phyloP scores from a whole-genome alignment of 2,329 filamentous ascomycete species.

The Epichloe hybrida region DNA sequence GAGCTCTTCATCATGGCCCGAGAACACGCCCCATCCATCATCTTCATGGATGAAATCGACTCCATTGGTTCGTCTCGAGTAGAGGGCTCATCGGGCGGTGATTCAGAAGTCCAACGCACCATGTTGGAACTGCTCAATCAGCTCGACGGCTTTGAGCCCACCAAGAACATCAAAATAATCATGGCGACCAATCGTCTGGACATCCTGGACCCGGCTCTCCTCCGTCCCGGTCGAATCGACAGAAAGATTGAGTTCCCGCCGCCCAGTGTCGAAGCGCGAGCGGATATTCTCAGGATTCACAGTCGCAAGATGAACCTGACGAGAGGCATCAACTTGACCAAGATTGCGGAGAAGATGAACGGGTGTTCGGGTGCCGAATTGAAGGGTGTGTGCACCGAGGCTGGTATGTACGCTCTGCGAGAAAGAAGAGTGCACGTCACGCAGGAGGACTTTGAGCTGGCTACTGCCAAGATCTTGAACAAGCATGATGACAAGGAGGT shows the following conservation, averaged over 20 bases:
- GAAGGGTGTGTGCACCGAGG: constrained; percentile 97
- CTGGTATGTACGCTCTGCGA: constrained; percentile 93
- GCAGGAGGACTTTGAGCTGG: constrained; percentile 96
- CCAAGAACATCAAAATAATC: constrained; percentile 99
- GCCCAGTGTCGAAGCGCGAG: constrained; percentile 87
- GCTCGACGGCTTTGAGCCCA: constrained; percentile 95
- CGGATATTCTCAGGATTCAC: constrained; percentile 95
- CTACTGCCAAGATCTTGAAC: constrained; percentile 97
- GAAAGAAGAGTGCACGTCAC: constrained; percentile 96
- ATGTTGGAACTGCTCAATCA: constrained; percentile 98
- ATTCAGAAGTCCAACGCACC: constrained; percentile 95
- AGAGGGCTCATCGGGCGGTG: constrained; percentile 86
- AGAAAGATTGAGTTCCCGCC: constrained; percentile 98
- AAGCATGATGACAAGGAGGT: constrained; percentile 99
- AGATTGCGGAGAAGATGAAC: constrained; percentile 99
- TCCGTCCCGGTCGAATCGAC: constrained; percentile 95
- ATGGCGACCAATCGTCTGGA: constrained; percentile 99
- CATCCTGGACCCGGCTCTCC: constrained; percentile 85
- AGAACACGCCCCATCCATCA: constrained; percentile 95
- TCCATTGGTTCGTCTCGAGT: constrained; percentile 95
- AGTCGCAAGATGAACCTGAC: constrained; percentile 98
- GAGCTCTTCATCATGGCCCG: constrained; percentile 98
- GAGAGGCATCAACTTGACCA: constrained; percentile 89
- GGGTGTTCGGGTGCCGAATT: constrained; percentile 94
- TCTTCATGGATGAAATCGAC: constrained; percentile 99